Percentiles rank a stretch among this genome's conserved stretches.
These are phyloP conservation scores for Raffaelea arxii DNA, from an alignment of 2,329 filamentous ascomycete species.

Conservation along the genomic window DNA sequence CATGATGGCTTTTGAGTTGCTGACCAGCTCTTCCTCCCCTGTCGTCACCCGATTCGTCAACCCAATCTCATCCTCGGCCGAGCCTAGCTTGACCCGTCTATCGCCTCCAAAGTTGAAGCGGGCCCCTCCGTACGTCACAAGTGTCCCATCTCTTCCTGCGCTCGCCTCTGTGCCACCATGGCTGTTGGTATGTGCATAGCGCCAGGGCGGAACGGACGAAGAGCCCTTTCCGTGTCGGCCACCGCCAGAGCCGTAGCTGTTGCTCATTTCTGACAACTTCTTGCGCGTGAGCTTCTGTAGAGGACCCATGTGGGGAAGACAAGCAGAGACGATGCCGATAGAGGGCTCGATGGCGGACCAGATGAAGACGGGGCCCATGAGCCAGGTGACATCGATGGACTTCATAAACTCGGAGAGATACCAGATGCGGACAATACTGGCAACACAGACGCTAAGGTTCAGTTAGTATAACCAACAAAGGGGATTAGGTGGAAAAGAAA, in stretches of 20 bases:
- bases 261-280: background rate
- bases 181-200: too few relatives aligned
- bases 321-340: conserved; percentile 31
- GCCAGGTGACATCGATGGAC: conserved; percentile 6
- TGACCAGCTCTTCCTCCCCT: background rate
- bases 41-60: background rate
- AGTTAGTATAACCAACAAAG: background rate
- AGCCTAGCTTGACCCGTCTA: background rate
- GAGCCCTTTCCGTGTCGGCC: too few relatives aligned
- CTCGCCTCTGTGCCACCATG: background rate
- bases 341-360: conserved; percentile 23
- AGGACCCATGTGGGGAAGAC: conserved; percentile 29
- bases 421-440: conserved; percentile 14
- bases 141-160: background rate
- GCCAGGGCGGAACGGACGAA: too few relatives aligned
- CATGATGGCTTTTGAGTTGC: background rate
- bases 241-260: background rate
- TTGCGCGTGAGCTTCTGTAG: conserved; percentile 12
- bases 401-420: conserved; percentile 11
- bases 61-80: background rate
- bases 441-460: conserved; percentile 16
- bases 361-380: conserved; percentile 20
- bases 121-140: background rate
- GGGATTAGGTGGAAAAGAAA: conserved; percentile 5
- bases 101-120: background rate